Conservation (phyloP, 164 flowering plant genomes). For the Amborella trichopoda region DNA sequence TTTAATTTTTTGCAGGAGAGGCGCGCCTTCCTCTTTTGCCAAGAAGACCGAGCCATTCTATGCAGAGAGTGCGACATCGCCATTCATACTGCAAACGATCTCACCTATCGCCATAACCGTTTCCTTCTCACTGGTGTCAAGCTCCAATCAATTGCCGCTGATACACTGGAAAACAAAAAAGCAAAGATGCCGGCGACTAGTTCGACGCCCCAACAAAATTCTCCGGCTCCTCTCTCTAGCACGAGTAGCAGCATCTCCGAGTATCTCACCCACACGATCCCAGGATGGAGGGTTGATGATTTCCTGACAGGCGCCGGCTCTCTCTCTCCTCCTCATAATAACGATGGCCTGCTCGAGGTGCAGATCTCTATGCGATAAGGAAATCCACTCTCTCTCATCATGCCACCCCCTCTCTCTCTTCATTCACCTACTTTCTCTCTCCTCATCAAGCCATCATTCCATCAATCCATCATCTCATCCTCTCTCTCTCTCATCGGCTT, state of each 20-base stretch:
- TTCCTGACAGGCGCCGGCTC: constrained; percentile 27
- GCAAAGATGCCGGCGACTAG: neutral
- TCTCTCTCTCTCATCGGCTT: neutral
- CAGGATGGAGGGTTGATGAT: constrained; percentile 94
- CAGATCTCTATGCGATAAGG: neutral
- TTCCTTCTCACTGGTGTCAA: constrained; percentile 80
- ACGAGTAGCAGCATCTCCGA: constrained; percentile 59
- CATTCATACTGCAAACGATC: constrained; percentile 67
- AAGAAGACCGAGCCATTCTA: constrained; percentile 75
- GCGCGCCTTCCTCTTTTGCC: constrained; percentile 79
- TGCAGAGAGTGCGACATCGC: constrained; percentile 80
- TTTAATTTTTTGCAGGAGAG: constrained; percentile 54
- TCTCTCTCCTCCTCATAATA: neutral
- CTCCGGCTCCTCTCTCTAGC: neutral
- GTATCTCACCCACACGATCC: constrained; percentile 68
- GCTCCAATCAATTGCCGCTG: constrained; percentile 30
- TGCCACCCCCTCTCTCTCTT: neutral
- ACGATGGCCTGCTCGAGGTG: neutral
- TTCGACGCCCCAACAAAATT: neutral
- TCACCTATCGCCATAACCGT: constrained; percentile 55
- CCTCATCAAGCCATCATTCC: neutral
- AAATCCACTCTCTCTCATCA: neutral
- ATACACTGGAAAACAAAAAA: neutral
- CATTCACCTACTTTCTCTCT: neutral
- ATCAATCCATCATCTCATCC: neutral